These are phyloP conservation scores for Nannochloropsis granulata DNA, from an alignment of 108 stramenopile genomes.

Conservation along the genomic window DNA sequence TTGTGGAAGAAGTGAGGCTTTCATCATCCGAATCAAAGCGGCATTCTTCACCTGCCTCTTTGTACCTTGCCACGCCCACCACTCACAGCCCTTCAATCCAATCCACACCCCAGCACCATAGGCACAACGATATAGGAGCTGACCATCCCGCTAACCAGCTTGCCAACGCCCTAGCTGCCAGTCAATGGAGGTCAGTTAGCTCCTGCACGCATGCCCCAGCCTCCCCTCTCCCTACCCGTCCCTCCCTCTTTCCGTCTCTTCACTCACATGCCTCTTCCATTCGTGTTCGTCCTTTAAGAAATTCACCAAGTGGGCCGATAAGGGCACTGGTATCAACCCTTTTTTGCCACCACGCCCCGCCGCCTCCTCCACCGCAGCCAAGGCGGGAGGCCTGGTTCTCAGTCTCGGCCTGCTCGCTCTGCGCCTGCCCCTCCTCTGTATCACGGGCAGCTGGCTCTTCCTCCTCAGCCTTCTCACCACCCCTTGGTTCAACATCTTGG, in stretches of 20 bases:
- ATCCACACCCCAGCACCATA: no score
- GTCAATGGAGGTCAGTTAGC: neutral
- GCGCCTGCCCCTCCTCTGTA: neutral
- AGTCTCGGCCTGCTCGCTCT: neutral
- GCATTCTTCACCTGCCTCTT: no score
- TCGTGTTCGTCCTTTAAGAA: neutral
- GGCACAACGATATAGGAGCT: no score
- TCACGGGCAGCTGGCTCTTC: neutral
- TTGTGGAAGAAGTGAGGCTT: no score
- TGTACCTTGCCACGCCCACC: no score
- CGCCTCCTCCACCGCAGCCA: neutral
- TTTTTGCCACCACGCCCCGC: neutral
- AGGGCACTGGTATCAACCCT: neutral
- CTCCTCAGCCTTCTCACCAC: neutral
- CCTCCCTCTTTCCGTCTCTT: neutral
- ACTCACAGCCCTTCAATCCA: no score
- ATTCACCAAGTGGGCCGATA: neutral
- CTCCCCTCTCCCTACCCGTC: neutral
- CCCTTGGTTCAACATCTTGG: neutral
- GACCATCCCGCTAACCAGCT: no score
- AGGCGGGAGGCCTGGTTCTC: neutral
- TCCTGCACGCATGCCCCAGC: neutral
- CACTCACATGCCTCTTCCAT: neutral
- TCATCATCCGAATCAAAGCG: no score
- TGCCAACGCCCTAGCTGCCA: no score